A percentile compares a stretch with the other conserved stretches of the same genome.
phyloP scores from a whole-genome alignment of 768 basidiomycete species.

The Piloderma croceum region DNA sequence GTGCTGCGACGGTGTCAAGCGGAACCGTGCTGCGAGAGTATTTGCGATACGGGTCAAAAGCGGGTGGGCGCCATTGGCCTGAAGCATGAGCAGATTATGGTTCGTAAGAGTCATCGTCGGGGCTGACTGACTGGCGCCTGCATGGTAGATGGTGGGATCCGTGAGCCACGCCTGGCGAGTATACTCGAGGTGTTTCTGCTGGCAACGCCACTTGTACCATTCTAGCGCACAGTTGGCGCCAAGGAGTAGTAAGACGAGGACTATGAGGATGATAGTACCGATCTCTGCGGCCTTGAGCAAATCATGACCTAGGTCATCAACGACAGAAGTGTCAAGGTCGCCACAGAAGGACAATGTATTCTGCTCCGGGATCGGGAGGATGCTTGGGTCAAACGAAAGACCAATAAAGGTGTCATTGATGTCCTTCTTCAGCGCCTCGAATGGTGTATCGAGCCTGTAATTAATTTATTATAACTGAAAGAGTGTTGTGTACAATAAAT shows the following conservation, averaged over 20 bases:
- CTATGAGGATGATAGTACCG: constrained; percentile 66
- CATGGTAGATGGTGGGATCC: constrained; percentile 58
- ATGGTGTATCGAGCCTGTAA: constrained; percentile 73
- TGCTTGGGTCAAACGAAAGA: constrained; percentile 65
- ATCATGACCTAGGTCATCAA: constrained; percentile 80
- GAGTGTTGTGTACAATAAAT: constrained; percentile 1
- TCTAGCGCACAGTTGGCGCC: constrained; percentile 71
- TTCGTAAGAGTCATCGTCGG: constrained; percentile 61
- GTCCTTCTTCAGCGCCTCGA: constrained; percentile 80
- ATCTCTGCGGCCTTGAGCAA: constrained; percentile 78
- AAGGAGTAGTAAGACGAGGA: constrained; percentile 68
- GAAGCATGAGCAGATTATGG: constrained; percentile 75
- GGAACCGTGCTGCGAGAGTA: constrained; percentile 43
- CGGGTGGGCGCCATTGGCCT: constrained; percentile 64
- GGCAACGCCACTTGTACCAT: constrained; percentile 83
- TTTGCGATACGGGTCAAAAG: constrained; percentile 63
- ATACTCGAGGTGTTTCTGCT: constrained; percentile 57
- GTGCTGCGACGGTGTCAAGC: constrained; percentile 55
- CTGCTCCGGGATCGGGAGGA: constrained; percentile 72
- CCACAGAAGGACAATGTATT: constrained; percentile 70
- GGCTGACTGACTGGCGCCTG: constrained; percentile 16
- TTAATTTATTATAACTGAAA: constrained; percentile 4
- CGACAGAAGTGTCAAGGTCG: constrained; percentile 72
- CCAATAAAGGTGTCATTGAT: constrained; percentile 81
- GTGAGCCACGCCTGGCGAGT: constrained; percentile 74